phyloP scores from a whole-genome alignment of 495 filamentous ascomycete genomes.

The Podospora comata region DNA sequence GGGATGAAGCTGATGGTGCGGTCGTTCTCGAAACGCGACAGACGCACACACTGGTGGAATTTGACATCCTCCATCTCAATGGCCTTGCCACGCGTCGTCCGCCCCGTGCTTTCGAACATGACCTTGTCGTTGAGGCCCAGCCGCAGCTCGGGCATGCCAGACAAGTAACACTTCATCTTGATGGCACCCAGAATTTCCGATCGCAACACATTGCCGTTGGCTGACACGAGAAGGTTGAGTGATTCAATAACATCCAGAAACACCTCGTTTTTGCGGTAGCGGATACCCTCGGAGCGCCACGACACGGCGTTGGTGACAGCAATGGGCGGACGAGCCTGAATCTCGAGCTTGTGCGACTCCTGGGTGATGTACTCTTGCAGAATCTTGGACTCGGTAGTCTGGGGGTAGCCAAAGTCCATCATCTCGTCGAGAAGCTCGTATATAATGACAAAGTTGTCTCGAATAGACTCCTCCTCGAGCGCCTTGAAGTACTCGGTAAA shows the following conservation, averaged over 20 bases:
- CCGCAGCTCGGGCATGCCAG: slow-evolving; percentile 96
- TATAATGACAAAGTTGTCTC: slow-evolving; percentile 99
- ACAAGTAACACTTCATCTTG: slow-evolving; percentile 99
- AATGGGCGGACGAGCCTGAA: slow-evolving; percentile 98
- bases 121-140: slow-evolving; percentile 97
- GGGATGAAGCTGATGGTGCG: slow-evolving; percentile 99
- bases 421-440: slow-evolving; percentile 99
- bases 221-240: slow-evolving; percentile 90
- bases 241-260: slow-evolving; percentile 98
- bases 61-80: slow-evolving; percentile 99
- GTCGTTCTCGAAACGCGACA: slow-evolving; percentile 97
- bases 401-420: slow-evolving; percentile 99
- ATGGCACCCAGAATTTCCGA: slow-evolving; percentile 96
- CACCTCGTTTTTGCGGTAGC: slow-evolving; percentile 99
- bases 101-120: slow-evolving; percentile 98
- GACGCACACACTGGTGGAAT: slow-evolving; percentile 96
- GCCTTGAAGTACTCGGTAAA: slow-evolving; percentile 99
- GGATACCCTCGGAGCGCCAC: slow-evolving; percentile 96
- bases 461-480: slow-evolving; percentile 97
- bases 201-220: slow-evolving; percentile 91
- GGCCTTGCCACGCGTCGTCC: slow-evolving; percentile 91
- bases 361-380: slow-evolving; percentile 99
- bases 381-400: slow-evolving; percentile 99
- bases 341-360: slow-evolving; percentile 96
- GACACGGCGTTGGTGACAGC: slow-evolving; percentile 98